These are phyloP conservation scores for Kuraishia capsulata DNA, from an alignment of 805 yeast species.

Conservation along the genomic window DNA sequence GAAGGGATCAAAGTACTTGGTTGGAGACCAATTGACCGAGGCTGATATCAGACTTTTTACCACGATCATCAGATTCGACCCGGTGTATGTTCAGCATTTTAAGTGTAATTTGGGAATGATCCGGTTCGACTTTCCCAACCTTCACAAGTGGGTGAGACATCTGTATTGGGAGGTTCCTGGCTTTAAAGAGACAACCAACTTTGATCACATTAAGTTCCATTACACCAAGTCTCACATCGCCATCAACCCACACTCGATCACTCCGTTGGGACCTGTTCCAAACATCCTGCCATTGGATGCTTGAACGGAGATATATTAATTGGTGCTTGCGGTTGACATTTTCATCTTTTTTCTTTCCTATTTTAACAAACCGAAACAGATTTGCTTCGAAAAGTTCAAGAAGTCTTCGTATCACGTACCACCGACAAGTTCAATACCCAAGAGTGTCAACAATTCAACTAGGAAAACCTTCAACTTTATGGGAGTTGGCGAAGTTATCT, in stretches of 20 bases:
- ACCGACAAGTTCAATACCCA: too few relatives aligned
- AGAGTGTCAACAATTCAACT: too few relatives aligned
- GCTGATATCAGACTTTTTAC: conserved; percentile 85
- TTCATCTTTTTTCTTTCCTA: background rate
- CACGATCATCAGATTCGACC: conserved; percentile 85
- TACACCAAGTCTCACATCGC: conserved; percentile 79
- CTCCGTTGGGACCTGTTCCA: conserved; percentile 86
- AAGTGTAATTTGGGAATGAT: conserved; percentile 83
- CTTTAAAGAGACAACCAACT: conserved; percentile 71
- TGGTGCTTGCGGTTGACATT: too few relatives aligned
- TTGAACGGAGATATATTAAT: background rate
- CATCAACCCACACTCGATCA: conserved; percentile 75
- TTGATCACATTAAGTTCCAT: conserved; percentile 86
- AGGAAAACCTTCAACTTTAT: too few relatives aligned
- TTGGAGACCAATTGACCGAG: conserved; percentile 70
- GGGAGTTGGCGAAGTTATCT: too few relatives aligned
- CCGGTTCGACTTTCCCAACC: conserved; percentile 65
- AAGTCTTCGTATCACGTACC: too few relatives aligned
- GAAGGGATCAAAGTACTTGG: conserved; percentile 29
- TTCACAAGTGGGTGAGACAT: conserved; percentile 73
- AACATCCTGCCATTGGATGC: conserved; percentile 43
- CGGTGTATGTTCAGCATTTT: conserved; percentile 92
- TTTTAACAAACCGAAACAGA: background rate
- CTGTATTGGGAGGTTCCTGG: conserved; percentile 75
- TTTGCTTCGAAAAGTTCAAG: too few relatives aligned